A percentile compares a stretch with the other conserved stretches of the same genome.
Evolutionary conservation across 768 basidiomycete genomes (phyloP).

Genomic region (Lactifluus echinatus): DNA sequence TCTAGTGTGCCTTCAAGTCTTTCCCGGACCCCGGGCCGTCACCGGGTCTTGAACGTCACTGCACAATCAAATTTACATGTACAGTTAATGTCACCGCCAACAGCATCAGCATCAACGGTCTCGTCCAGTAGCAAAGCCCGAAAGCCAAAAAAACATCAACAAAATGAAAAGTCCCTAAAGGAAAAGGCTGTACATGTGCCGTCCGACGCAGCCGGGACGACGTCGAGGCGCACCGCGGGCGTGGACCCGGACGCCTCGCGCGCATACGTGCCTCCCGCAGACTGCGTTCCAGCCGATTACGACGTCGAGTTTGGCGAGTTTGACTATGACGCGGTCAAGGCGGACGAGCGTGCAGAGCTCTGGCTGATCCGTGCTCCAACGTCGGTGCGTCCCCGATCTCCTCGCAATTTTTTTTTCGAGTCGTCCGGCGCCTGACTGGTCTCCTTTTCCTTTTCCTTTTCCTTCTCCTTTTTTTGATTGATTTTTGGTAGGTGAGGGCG

Average conservation of each 20-base stretch:
- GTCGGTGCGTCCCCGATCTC: background rate
- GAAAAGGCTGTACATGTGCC: background rate
- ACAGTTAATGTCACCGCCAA: background rate
- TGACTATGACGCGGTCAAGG: conserved; percentile 18
- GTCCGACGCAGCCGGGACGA: background rate
- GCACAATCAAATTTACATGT: no score
- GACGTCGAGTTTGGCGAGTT: conserved; percentile 19
- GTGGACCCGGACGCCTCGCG: background rate
- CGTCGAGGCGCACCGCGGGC: background rate
- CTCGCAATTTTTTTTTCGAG: background rate
- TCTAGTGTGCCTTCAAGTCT: no score
- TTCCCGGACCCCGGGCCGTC: no score
- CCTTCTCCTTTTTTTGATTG: background rate
- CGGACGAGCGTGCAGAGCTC: conserved; percentile 17
- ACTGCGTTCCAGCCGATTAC: background rate
- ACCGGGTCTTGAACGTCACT: no score
- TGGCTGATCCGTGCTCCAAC: conserved; percentile 19
- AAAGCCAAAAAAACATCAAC: background rate
- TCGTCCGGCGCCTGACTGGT: no score
- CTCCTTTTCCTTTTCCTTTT: background rate
- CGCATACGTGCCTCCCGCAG: background rate
- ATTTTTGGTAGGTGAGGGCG: conserved; percentile 12
- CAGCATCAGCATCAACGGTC: no score
- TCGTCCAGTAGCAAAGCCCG: background rate
- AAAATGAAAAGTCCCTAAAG: background rate